Percentiles rank a stretch among this genome's conserved stretches.
These are phyloP conservation scores for Phallus indusiatus DNA, from an alignment of 768 basidiomycete species.

Conservation along the genomic window DNA sequence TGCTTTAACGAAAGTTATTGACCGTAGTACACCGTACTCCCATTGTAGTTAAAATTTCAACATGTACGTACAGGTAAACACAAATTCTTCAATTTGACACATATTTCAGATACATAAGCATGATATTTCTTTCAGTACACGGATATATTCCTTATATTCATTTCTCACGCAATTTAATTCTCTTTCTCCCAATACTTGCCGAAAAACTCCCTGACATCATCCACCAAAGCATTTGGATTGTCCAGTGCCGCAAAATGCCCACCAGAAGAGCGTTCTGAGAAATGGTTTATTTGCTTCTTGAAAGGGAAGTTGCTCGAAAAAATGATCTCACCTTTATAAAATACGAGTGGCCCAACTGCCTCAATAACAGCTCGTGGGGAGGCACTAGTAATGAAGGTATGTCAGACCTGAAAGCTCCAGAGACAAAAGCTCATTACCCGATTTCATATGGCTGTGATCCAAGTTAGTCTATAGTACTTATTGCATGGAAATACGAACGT, in stretches of 20 bases:
- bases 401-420: not conserved
- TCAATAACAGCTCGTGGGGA: slow-evolving; percentile 7
- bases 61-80: too few species aligned
- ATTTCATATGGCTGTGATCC: slow-evolving; percentile 12
- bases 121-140: too few species aligned
- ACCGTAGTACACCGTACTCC: too few species aligned
- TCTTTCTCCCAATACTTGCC: slow-evolving; percentile 8
- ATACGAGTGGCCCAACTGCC: slow-evolving; percentile 11
- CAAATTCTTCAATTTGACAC: too few species aligned
- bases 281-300: not conserved
- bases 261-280: slow-evolving; percentile 8
- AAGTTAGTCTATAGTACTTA: not conserved
- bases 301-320: not conserved
- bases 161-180: not conserved
- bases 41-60: too few species aligned
- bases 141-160: not conserved
- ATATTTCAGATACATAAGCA: too few species aligned
- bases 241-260: slow-evolving; percentile 17
- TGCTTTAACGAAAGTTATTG: too few species aligned
- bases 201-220: slow-evolving; percentile 12
- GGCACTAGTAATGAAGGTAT: not conserved
- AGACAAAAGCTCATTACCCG: not conserved
- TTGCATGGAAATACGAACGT: not conserved
- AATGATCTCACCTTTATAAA: slow-evolving; percentile 11
- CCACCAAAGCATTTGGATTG: slow-evolving; percentile 12